These are phyloP conservation scores for Chiua sp. DNA, from an alignment of 1,284 basidiomycete species.

Conservation along the genomic window DNA sequence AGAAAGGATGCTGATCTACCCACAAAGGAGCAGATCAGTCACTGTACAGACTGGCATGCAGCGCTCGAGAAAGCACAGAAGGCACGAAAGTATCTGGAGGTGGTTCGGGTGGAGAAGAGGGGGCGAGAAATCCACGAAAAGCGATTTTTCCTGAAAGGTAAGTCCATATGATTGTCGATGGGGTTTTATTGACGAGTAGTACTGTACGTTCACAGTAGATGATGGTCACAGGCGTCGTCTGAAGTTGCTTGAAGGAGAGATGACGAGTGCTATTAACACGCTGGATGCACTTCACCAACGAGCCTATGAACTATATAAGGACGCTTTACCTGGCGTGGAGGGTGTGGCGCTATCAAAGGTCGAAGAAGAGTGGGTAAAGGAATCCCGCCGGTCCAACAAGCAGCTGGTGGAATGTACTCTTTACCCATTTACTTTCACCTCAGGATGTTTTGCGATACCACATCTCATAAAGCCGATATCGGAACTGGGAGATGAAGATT, in stretches of 20 bases:
- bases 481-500: conserved; percentile 27
- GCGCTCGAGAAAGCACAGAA: conserved; percentile 29
- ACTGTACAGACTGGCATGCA: conserved; percentile 17
- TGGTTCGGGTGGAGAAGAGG: conserved; percentile 35
- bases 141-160: conserved; percentile 37
- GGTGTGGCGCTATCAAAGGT: neutral
- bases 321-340: neutral
- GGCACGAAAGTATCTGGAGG: conserved; percentile 35
- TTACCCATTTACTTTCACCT: neutral
- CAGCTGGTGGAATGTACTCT: conserved; percentile 14
- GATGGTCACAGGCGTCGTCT: conserved; percentile 36
- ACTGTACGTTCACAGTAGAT: conserved; percentile 25
- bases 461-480: neutral
- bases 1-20: conserved; percentile 23
- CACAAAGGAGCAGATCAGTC: conserved; percentile 19
- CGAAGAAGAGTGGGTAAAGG: conserved; percentile 1
- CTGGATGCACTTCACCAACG: conserved; percentile 27
- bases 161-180: neutral
- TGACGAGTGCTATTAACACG: conserved; percentile 30
- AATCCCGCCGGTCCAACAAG: conserved; percentile 14
- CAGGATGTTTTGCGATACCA: neutral
- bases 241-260: conserved; percentile 33
- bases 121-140: conserved; percentile 33
- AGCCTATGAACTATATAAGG: conserved; percentile 26
- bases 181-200: neutral